A percentile compares a stretch with the other conserved stretches of the same genome.
These are phyloP conservation scores for Flaveria linearis DNA, from an alignment of 129 eudicot species.

Conservation along the genomic window DNA sequence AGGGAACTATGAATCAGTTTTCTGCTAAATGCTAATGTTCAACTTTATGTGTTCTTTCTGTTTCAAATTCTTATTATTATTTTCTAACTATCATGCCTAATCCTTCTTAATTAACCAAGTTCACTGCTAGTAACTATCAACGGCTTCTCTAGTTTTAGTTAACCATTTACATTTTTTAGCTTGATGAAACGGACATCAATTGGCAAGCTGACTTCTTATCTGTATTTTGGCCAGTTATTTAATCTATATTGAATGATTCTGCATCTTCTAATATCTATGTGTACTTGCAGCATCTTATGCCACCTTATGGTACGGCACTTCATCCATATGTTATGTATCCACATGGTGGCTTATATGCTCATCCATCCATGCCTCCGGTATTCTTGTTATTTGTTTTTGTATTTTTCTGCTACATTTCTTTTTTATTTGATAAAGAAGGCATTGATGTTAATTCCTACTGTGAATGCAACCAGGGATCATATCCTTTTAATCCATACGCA, in stretches of 20 bases:
- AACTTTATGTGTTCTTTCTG: background rate
- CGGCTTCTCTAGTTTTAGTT: background rate
- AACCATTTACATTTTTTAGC: too few relatives aligned
- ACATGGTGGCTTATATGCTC: conserved; percentile 89
- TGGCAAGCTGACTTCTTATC: background rate
- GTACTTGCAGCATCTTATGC: conserved; percentile 81
- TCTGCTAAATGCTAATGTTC: background rate
- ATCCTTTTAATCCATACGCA: conserved; percentile 87
- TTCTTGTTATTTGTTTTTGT: conserved; percentile 12
- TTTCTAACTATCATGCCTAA: background rate
- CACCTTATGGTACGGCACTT: conserved; percentile 98
- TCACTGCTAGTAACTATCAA: background rate
- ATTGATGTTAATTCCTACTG: conserved; percentile 25
- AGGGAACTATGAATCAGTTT: background rate
- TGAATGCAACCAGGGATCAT: conserved; percentile 69
- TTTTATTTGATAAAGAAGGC: background rate
- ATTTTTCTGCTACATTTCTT: conserved; percentile 1
- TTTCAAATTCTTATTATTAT: background rate
- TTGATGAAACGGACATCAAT: too few relatives aligned
- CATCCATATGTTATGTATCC: conserved; percentile 99
- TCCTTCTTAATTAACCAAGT: background rate
- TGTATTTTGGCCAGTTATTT: background rate
- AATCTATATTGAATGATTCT: conserved; percentile 17
- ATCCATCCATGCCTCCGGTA: conserved; percentile 97
- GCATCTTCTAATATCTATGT: conserved; percentile 16